phyloP scores from a whole-genome alignment of 1,139 yeast species.

The Pneumocystis canis region DNA sequence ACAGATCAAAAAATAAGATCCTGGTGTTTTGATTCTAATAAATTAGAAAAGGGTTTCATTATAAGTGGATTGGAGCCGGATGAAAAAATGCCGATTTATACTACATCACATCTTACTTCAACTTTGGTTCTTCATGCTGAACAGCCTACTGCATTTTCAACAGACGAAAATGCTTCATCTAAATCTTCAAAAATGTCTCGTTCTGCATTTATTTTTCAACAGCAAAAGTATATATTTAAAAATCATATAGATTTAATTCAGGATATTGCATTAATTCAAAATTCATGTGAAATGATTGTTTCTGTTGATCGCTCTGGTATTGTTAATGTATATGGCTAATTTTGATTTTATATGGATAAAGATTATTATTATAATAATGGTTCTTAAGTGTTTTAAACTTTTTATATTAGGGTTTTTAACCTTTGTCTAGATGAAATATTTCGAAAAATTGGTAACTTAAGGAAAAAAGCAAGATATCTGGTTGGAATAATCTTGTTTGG shows the following conservation, averaged over 20 bases:
- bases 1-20: constrained; percentile 29
- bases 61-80: constrained; percentile 24
- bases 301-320: constrained; percentile 51
- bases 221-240: constrained; percentile 27
- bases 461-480: neutral
- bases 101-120: constrained; percentile 27
- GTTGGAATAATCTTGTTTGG: neutral
- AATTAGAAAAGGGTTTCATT: constrained; percentile 30
- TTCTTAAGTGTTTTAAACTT: neutral
- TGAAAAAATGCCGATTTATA: constrained; percentile 22
- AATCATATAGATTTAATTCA: constrained; percentile 38
- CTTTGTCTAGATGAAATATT: neutral
- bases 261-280: constrained; percentile 33
- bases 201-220: constrained; percentile 25
- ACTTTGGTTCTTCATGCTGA: constrained; percentile 23
- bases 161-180: constrained; percentile 17
- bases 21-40: constrained; percentile 32
- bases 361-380: neutral
- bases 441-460: neutral
- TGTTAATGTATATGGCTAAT: constrained; percentile 40
- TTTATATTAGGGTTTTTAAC: no score
- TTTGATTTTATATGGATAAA: neutral
- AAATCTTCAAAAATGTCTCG: constrained; percentile 20
- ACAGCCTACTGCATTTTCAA: constrained; percentile 4
- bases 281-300: constrained; percentile 48